Base-by-base conservation (phyloP, 2,329 filamentous ascomycete genomes). In the Aspergillus alliaceus region DNA sequence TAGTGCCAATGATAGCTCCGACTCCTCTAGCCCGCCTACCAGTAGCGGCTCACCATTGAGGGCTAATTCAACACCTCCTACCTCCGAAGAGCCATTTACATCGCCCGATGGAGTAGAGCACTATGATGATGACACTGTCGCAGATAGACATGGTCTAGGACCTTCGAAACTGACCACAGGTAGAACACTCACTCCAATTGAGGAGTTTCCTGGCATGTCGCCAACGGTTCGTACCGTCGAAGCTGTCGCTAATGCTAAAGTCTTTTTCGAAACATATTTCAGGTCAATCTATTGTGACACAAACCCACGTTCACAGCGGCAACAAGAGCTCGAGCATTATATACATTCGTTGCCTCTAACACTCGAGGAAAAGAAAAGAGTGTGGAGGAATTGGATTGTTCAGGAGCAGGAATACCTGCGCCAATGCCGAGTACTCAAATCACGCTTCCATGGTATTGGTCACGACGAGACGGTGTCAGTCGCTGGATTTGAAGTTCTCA, bases 211-310 rank as follows among this genome's bases (percentile, higher is more conserved):
- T 9, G 32, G 56, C 15, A 35, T 37, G 5, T 48, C 63, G 7
- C 71, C 74, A 1, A 75, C 75, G 3, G 74, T 78, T 48, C 52
- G 72, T 14, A 96, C 92, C 0, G 88, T 91, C 0, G 93, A 98
- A 75, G 86, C 84, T 59, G 85, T 88, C 2, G 86, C 91, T 0
- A 88, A 90, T 0, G 89, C 91, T 42, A 97, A 96, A 72, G 85
- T 96, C 20, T 96, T 86, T 66, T 82, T 98, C 9, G 95, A 98
- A 72, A 91, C 87, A 0, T 85, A 93, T 66, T 97, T 90, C 77
- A 88, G 93, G 64, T 79, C 86, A n/a, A 72, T 91, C 7, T 78
- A 91, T 2, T 75, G 77, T 4, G 79, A 79, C 25, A 76, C 80
- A 1, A 84, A 82, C 4, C 80, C 86, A 53, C 84, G 90, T 0